Base-by-base conservation (phyloP, 75 land plant species). In the Chamaecyparis obtusa region DNA sequence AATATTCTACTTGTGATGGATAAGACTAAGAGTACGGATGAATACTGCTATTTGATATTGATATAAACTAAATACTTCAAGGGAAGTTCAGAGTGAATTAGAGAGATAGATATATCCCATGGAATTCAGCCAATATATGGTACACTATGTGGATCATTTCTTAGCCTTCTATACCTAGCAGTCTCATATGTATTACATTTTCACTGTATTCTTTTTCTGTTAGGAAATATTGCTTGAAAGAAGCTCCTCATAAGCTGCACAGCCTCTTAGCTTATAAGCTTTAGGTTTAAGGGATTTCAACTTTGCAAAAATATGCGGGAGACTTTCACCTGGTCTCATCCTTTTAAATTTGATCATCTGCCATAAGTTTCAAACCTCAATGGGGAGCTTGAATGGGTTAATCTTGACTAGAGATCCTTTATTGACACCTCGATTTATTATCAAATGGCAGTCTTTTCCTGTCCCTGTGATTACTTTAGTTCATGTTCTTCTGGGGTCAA, bases 1-100 rank as follows among this genome's bases (percentile, higher is more conserved):
- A 81, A 3, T 44, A n/a, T 81, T 81, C 83, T 81, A n/a, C 54
- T 78, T 81, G 54, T 49, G 30, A 81, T 44, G 49, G 83, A 43
- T 27, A 81, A 81, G 30, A 27, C 32, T n/a, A 19, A 37, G 24
- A 44, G 33, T 9, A 24, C n/a, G 32, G 33, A 44, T 27, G 83
- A 81, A 46, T 46, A 2, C 54, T 81, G 49, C 30, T 9, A 81
- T 46, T n/a, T 46, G 48, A 81, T 81, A 44, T 80, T 27, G 21
- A 27, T 79, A 27, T 21, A 78, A 39, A 41, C 27, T 6, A 78
- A 77, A 81, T 46, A 32, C 11, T 81, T 81, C 5, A 9, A 81
- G 54, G 16, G 46, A 46, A 32, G 54, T 81, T 46, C 32, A 46
- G 3, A 78, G 81, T 39, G 17, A 41, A 33, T 33, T 39, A 39